Evolutionary conservation across 169 alveolate genomes (phyloP).

Genomic region (Cryptosporidium sp.): DNA sequence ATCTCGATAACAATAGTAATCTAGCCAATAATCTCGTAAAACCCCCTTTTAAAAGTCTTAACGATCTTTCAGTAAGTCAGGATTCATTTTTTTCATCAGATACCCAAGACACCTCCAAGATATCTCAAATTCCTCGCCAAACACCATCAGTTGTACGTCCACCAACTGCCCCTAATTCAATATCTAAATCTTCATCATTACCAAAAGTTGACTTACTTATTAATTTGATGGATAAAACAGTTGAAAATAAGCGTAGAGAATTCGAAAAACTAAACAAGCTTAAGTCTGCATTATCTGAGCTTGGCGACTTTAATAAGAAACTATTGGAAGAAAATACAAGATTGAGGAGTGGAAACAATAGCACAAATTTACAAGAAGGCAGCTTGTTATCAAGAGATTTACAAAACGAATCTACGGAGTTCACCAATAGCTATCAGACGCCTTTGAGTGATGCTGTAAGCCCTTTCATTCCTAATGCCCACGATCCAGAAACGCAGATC

Average conservation of each 20-base stretch:
- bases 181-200: conserved; percentile 6
- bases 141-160: conserved; percentile 10
- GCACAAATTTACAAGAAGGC: conserved; percentile 2
- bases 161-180: conserved; percentile 71
- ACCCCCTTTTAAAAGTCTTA: background rate
- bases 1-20: background rate
- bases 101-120: background rate
- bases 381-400: background rate
- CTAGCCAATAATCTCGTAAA: background rate
- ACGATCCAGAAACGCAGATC: conserved; percentile 6
- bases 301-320: conserved; percentile 62
- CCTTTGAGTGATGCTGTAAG: background rate
- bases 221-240: conserved; percentile 67
- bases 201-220: conserved; percentile 70
- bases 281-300: conserved; percentile 55
- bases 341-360: conserved; percentile 53
- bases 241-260: conserved; percentile 46
- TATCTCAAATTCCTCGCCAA: background rate
- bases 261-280: conserved; percentile 59
- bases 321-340: conserved; percentile 64
- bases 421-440: conserved; percentile 8
- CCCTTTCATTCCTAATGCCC: background rate
- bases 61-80: background rate
- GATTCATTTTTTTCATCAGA: background rate
- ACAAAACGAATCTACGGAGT: background rate